Conservation (phyloP, 1,139 yeast species). For the Kodamaea fungicola region DNA sequence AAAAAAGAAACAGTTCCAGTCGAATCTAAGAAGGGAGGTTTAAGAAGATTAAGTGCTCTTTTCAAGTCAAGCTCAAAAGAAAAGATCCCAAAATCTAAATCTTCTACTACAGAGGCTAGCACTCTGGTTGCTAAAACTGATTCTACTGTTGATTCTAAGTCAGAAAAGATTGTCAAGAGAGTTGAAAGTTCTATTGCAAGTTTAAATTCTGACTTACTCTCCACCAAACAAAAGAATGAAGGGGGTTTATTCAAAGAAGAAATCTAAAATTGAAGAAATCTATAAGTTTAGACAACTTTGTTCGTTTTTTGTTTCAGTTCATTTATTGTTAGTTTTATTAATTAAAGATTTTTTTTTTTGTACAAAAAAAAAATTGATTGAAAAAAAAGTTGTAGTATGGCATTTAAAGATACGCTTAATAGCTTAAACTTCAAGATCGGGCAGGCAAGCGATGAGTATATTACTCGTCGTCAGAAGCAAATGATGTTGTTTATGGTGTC, state of each 20-base stretch:
- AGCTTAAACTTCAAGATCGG: constrained; percentile 31
- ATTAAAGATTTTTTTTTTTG: constrained; percentile 1
- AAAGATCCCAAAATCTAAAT: neutral
- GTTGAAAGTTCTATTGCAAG: constrained; percentile 1
- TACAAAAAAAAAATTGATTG: neutral
- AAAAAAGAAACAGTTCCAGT: neutral
- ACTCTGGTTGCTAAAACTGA: neutral
- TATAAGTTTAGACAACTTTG: constrained; percentile 11
- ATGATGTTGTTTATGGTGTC: constrained; percentile 71
- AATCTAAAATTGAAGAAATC: constrained; percentile 42
- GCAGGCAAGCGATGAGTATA: constrained; percentile 39
- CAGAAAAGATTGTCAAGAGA: neutral
- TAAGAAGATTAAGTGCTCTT: constrained; percentile 12
- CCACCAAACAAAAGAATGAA: constrained; percentile 16
- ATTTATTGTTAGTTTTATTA: constrained; percentile 2
- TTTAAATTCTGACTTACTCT: constrained; percentile 5
- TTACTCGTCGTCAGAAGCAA: constrained; percentile 63
- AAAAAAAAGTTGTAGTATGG: constrained; percentile 2
- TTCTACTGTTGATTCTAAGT: neutral
- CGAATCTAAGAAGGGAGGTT: constrained; percentile 9
- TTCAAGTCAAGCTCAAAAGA: constrained; percentile 10
- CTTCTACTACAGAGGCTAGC: neutral
- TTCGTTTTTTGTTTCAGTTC: constrained; percentile 1
- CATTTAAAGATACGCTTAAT: constrained; percentile 2
- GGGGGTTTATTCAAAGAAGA: constrained; percentile 47